Evolutionary conservation across 805 yeast genomes (phyloP), one percentile per base, ranked within the genome.

Genomic region (Candida krabiensis): DNA sequence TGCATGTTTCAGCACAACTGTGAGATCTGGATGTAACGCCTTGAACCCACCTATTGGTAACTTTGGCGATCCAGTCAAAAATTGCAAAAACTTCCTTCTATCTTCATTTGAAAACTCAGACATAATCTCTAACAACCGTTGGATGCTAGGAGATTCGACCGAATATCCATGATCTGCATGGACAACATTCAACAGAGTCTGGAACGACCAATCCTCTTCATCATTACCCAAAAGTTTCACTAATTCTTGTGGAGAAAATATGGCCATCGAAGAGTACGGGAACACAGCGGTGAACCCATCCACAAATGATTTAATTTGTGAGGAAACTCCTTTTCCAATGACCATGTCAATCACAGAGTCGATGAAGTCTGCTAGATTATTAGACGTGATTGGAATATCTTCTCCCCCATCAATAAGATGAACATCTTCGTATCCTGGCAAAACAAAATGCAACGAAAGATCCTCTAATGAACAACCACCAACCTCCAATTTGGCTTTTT

Each of bases 21-120:
- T 91, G 32, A 91, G 72, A 37, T 75, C 83, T 0, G 99, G 99
- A 30, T 75, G 72, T 38, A 91, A 66, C 0, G 85, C 75, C 50
- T 83, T 83, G 67, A 91, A 91, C 0, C 98, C 98, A 1, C 98
- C 98, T 54, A 88, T 76, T 1, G 99, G 99, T 33, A 93, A 63
- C 46, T 82, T 86, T 5, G 98, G 96, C 1, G 96, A 80, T 0
- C 98, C 98, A 0, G 98, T 91, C 44, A 90, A 66, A 59, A 91
- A 91, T 59, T 87, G 96, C 31, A 89, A 63, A 54, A 91, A 91
- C 23, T 71, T 63, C 25, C 97, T 70, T 44, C 84, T 78, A 44
- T 88, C 85, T 1, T 63, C 57, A 2, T 50, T 49, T 21, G 62
- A 55, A 44, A 89, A 83, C 5, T 66, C 65, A 3, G 75, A 56